phyloP scores from a whole-genome alignment of 805 yeast species.

The Kodamaea fukazawae region DNA sequence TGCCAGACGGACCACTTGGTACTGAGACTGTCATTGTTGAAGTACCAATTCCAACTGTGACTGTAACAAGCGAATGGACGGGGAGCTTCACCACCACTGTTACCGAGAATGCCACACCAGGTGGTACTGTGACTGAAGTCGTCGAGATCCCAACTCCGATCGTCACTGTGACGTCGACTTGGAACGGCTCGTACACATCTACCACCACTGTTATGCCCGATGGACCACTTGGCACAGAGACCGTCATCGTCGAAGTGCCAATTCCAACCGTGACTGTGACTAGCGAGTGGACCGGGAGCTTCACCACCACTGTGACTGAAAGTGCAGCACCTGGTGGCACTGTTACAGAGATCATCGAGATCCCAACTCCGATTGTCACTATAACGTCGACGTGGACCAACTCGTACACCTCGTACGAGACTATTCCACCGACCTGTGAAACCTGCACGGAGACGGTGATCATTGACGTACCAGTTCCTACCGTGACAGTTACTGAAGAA shows the following conservation, averaged over 20 bases:
- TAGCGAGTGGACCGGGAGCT: slow-evolving; percentile 8
- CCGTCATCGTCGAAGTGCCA: slow-evolving; percentile 12
- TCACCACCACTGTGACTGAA: slow-evolving; percentile 6
- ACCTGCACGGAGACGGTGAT: slow-evolving; percentile 11
- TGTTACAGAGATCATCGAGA: slow-evolving; percentile 14
- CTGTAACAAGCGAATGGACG: slow-evolving; percentile 10
- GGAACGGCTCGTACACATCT: slow-evolving; percentile 10
- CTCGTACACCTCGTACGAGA: slow-evolving; percentile 5
- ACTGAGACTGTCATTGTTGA: slow-evolving; percentile 13
- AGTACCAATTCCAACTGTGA: slow-evolving; percentile 13
- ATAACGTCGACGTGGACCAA: slow-evolving; percentile 9
- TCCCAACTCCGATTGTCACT: slow-evolving; percentile 12
- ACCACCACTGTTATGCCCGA: slow-evolving; percentile 8
- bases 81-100: slow-evolving; percentile 9
- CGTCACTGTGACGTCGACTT: slow-evolving; percentile 7
- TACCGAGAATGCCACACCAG: slow-evolving; percentile 8
- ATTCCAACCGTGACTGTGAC: slow-evolving; percentile 8
- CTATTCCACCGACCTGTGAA: slow-evolving; percentile 6
- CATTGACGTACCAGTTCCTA: slow-evolving; percentile 17
- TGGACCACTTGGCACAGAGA: slow-evolving; percentile 9
- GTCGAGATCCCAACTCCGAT: slow-evolving; percentile 14
- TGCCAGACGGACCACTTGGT: slow-evolving; percentile 5
- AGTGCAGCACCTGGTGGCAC: slow-evolving; percentile 9
- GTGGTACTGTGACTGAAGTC: slow-evolving; percentile 10
- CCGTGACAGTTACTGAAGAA: slow-evolving; percentile 11